Conservation (phyloP, 345 rosid species). For the Aethionema arabicum region DNA sequence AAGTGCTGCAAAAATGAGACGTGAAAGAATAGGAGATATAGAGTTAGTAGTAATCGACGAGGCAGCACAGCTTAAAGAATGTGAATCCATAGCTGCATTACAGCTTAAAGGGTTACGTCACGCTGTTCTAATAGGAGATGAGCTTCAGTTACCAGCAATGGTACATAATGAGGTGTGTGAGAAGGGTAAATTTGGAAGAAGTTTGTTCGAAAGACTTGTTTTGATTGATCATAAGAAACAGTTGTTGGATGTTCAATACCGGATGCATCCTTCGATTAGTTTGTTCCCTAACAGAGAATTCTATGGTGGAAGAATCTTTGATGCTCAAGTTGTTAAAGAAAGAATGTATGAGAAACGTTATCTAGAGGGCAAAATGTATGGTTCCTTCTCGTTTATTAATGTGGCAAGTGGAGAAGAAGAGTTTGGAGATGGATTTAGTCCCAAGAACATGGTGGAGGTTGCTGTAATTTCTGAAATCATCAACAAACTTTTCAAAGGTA, state of each 20-base stretch:
- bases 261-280: constrained; percentile 69
- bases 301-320: constrained; percentile 39
- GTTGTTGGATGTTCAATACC: constrained; percentile 47
- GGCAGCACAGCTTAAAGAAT: constrained; percentile 48
- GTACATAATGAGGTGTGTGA: constrained; percentile 39
- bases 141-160: constrained; percentile 42
- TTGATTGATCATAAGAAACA: constrained; percentile 44
- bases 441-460: constrained; percentile 37
- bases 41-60: constrained; percentile 42
- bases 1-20: constrained; percentile 27
- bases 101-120: constrained; percentile 37
- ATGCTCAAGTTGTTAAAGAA: constrained; percentile 38
- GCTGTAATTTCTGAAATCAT: constrained; percentile 30
- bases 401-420: constrained; percentile 26
- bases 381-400: constrained; percentile 42
- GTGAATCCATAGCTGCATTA: constrained; percentile 42
- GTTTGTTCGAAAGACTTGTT: constrained; percentile 55
- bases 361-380: constrained; percentile 35
- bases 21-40: constrained; percentile 1
- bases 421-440: constrained; percentile 5
- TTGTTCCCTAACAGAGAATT: constrained; percentile 45
- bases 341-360: constrained; percentile 16
- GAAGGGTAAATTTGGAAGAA: constrained; percentile 46
- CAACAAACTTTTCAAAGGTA: constrained; percentile 34
- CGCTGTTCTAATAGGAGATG: constrained; percentile 44